Evolutionary conservation across 192 early-diverging fungal species (phyloP).

Genomic region (Chytriomyces hyalinus): DNA sequence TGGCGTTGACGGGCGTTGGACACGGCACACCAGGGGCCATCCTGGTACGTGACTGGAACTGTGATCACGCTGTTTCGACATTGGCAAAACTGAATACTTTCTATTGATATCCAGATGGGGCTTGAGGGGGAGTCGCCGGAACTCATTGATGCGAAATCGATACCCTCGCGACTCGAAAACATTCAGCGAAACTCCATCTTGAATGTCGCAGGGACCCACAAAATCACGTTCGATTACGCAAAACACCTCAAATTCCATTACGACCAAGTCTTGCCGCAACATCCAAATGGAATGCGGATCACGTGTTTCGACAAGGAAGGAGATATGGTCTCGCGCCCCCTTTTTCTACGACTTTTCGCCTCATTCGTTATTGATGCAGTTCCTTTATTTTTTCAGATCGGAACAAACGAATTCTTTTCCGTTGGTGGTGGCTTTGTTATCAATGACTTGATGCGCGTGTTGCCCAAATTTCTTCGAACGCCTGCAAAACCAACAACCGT

Average conservation of each 20-base stretch:
- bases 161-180: slow-evolving; percentile 72
- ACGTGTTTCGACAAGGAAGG: slow-evolving; percentile 81
- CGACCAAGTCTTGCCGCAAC: slow-evolving; percentile 84
- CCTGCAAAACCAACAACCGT: not conserved
- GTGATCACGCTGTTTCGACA: not conserved
- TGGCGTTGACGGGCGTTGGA: slow-evolving; percentile 92
- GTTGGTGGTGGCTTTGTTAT: slow-evolving; percentile 97
- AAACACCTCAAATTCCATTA: slow-evolving; percentile 90
- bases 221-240: slow-evolving; percentile 82
- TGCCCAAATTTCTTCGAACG: slow-evolving; percentile 7
- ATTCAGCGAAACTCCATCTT: slow-evolving; percentile 78
- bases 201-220: slow-evolving; percentile 72
- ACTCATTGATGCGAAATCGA: slow-evolving; percentile 79
- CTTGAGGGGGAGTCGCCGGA: slow-evolving; percentile 82
- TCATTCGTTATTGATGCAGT: slow-evolving; percentile 1
- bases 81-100: slow-evolving; percentile 17
- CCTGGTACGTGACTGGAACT: slow-evolving; percentile 50
- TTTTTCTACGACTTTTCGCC: not conserved
- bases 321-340: slow-evolving; percentile 60
- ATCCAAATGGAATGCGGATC: slow-evolving; percentile 96
- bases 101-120: slow-evolving; percentile 62
- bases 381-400: slow-evolving; percentile 47
- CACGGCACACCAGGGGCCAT: slow-evolving; percentile 95
- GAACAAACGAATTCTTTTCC: slow-evolving; percentile 95
- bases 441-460: slow-evolving; percentile 73